Conservation (phyloP, 345 rosid genomes). For the Hypericum androsaemum region DNA sequence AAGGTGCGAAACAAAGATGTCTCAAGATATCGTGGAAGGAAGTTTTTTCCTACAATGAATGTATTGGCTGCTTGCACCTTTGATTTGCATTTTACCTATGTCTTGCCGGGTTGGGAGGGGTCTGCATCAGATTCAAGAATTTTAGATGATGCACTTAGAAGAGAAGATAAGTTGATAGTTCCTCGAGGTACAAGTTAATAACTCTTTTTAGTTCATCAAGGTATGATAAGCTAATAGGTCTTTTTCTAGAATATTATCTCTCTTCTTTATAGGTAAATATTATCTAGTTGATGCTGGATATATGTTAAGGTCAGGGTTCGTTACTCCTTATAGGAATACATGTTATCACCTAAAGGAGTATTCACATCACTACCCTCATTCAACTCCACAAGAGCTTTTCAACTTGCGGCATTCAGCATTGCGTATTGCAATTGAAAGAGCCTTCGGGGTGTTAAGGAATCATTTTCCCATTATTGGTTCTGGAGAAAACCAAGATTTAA, state of each 20-base stretch:
- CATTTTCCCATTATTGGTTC: background rate
- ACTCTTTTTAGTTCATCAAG: background rate
- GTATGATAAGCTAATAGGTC: background rate
- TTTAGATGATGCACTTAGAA: conserved; percentile 1
- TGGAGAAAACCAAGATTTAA: background rate
- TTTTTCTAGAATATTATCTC: background rate
- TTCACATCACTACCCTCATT: background rate
- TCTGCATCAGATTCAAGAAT: background rate
- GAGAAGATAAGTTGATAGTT: conserved; percentile 1
- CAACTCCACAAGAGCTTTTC: background rate
- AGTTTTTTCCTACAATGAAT: conserved; percentile 3
- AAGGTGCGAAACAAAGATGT: background rate
- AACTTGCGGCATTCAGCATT: conserved; percentile 7
- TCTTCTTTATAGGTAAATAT: background rate
- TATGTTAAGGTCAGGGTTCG: background rate
- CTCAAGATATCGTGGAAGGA: conserved; percentile 6
- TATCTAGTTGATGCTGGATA: background rate
- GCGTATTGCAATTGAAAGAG: conserved; percentile 3
- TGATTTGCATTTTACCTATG: conserved; percentile 10
- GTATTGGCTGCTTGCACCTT: conserved; percentile 6
- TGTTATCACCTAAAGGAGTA: conserved; percentile 8
- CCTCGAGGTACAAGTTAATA: background rate
- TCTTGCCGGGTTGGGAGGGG: conserved; percentile 8
- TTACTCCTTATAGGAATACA: background rate
- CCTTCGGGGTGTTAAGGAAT: conserved; percentile 7